Evolutionary conservation across 2,329 filamentous ascomycete species (phyloP).

Genomic region (Cylindrodendrum hubeiense): DNA sequence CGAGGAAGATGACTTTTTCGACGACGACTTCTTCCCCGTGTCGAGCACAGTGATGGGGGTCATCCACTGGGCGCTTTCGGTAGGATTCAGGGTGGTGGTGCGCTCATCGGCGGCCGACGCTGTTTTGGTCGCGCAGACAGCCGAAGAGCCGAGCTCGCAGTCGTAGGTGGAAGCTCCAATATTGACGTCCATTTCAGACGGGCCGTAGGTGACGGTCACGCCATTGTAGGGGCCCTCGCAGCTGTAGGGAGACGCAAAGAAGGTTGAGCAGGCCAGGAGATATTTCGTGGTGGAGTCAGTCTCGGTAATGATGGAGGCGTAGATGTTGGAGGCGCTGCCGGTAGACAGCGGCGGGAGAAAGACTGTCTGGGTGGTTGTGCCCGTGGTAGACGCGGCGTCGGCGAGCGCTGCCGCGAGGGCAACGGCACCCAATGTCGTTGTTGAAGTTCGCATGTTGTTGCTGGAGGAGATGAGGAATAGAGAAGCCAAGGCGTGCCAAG

Average conservation of each 20-base stretch:
- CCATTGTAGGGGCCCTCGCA: conserved; percentile 39
- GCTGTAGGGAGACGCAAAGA: conserved; percentile 28
- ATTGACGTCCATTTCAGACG: conserved; percentile 25
- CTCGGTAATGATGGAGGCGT: conserved; percentile 40
- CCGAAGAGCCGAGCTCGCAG: conserved; percentile 27
- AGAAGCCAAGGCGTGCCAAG: background rate
- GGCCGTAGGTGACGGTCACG: conserved; percentile 36
- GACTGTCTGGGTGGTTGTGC: conserved; percentile 27
- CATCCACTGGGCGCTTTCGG: conserved; percentile 36
- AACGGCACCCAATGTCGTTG: background rate
- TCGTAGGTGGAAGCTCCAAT: conserved; percentile 36
- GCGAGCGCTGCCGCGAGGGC: conserved; percentile 11
- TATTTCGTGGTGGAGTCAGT: conserved; percentile 37
- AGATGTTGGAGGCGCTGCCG: conserved; percentile 35
- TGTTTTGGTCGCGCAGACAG: conserved; percentile 29
- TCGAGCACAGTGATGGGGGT: conserved; percentile 36
- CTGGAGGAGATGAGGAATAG: background rate
- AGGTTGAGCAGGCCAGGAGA: conserved; percentile 39
- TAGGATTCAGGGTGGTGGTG: conserved; percentile 28
- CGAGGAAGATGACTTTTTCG: conserved; percentile 1
- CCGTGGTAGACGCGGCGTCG: conserved; percentile 22
- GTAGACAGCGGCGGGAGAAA: conserved; percentile 33
- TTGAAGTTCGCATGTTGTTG: conserved; percentile 1
- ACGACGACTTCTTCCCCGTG: conserved; percentile 11
- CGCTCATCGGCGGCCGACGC: background rate